Conservation (phyloP, 2,329 filamentous ascomycete species). For the Fusarium torulosum region DNA sequence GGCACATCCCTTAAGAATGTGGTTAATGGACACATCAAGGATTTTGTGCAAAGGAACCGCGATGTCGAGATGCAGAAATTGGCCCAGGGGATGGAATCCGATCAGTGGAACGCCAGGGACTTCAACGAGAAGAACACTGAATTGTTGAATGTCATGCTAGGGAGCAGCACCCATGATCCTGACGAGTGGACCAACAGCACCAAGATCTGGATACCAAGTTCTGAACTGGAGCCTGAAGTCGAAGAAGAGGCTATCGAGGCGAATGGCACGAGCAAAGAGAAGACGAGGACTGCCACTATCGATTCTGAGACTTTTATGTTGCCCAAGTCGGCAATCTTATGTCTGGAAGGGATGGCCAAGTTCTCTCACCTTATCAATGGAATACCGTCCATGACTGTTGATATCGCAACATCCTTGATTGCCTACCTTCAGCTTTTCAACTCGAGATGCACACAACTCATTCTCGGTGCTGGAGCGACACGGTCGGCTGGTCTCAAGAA, state of each 20-base stretch:
- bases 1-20: constrained; percentile 81
- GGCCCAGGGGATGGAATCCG: constrained; percentile 81
- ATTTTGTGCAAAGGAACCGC: constrained; percentile 79
- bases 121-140: constrained; percentile 73
- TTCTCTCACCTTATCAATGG: constrained; percentile 86
- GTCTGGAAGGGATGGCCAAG: constrained; percentile 82
- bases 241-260: constrained; percentile 55
- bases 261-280: constrained; percentile 69
- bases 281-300: constrained; percentile 78
- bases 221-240: constrained; percentile 54
- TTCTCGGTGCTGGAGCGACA: constrained; percentile 93
- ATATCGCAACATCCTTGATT: constrained; percentile 82
- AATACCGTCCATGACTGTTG: constrained; percentile 89
- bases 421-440: constrained; percentile 95
- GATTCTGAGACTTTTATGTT: constrained; percentile 89
- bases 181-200: constrained; percentile 73
- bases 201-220: constrained; percentile 68
- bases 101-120: constrained; percentile 83
- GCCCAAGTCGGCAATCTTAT: constrained; percentile 83
- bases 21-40: constrained; percentile 84
- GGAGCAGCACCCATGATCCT: constrained; percentile 78
- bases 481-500: constrained; percentile 91
- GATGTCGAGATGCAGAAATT: constrained; percentile 80
- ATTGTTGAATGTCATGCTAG: constrained; percentile 73
- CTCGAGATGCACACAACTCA: constrained; percentile 94